A percentile compares a stretch with the other conserved stretches of the same genome.
Conservation (phyloP, 1,284 basidiomycete genomes). For the Coriolopsis trogii region DNA sequence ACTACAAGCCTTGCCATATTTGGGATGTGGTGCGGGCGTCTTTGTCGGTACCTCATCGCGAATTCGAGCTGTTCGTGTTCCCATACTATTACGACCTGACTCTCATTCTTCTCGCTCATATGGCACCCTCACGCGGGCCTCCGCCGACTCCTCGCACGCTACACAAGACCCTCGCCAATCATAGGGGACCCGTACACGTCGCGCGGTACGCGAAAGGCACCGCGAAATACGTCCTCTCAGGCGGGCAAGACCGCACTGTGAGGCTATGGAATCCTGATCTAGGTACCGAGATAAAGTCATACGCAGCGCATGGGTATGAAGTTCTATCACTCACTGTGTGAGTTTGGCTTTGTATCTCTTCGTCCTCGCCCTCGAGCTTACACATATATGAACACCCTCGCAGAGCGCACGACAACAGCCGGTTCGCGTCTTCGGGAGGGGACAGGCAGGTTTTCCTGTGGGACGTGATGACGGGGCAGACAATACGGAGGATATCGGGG, state of each 20-base stretch:
- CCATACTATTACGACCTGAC: too few species aligned
- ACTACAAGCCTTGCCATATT: neutral
- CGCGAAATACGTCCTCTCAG: constrained; percentile 88
- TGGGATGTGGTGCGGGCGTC: too few species aligned
- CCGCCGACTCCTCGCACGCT: constrained; percentile 60
- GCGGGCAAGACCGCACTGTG: constrained; percentile 89
- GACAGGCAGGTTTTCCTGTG: constrained; percentile 93
- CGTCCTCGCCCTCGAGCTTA: neutral
- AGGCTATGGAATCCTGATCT: constrained; percentile 88
- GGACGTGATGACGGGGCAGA: constrained; percentile 90
- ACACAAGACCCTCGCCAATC: constrained; percentile 60
- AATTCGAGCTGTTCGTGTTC: too few species aligned
- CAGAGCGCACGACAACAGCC: constrained; percentile 91
- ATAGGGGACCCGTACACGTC: constrained; percentile 84
- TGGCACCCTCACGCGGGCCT: constrained; percentile 70
- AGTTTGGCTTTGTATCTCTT: constrained; percentile 33
- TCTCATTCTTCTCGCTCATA: constrained; percentile 30
- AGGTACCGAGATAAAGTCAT: constrained; percentile 89
- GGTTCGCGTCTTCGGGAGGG: constrained; percentile 92
- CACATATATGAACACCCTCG: constrained; percentile 5
- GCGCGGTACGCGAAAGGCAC: constrained; percentile 84
- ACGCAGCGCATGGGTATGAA: constrained; percentile 92
- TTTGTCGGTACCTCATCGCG: neutral
- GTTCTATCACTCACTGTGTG: constrained; percentile 90
- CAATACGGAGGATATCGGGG: constrained; percentile 81